phyloP scores from a whole-genome alignment of 139 green algal genomes.

The Micractinium sp. region DNA sequence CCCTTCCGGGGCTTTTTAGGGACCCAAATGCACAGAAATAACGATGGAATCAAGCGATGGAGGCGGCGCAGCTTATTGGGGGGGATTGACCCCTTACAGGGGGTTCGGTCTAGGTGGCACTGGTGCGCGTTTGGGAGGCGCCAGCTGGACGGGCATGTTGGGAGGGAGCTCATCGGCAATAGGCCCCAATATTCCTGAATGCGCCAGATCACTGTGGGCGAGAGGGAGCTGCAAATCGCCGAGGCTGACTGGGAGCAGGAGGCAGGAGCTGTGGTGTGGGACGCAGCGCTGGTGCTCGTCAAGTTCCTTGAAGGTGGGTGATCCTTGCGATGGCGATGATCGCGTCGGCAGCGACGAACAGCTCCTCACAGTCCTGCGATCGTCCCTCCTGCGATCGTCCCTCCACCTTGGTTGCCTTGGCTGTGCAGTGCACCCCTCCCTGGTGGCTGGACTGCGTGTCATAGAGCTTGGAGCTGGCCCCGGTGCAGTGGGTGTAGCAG shows the following conservation, averaged over 20 bases:
- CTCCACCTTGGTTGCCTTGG: neutral
- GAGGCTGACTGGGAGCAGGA: conserved; percentile 26
- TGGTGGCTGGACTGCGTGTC: conserved; percentile 23
- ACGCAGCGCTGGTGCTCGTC: conserved; percentile 36
- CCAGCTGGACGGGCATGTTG: neutral
- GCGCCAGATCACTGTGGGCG: neutral
- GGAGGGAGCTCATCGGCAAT: neutral
- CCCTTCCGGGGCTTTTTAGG: too few relatives aligned
- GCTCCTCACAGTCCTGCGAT: neutral
- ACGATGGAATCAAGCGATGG: too few relatives aligned
- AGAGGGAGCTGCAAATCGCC: neutral
- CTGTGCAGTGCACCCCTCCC: neutral
- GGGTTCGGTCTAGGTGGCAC: too few relatives aligned
- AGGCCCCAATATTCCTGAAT: neutral
- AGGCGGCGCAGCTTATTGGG: too few relatives aligned
- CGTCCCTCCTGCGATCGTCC: neutral
- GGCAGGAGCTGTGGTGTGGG: conserved; percentile 49
- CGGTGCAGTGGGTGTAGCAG: conserved; percentile 40
- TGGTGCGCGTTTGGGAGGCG: neutral
- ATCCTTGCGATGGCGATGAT: too few relatives aligned
- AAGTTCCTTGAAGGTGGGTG: conserved; percentile 19
- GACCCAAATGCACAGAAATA: too few relatives aligned
- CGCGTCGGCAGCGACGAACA: too few relatives aligned
- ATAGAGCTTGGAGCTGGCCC: conserved; percentile 52
- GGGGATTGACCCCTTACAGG: too few relatives aligned